Evolutionary conservation across 2,329 filamentous ascomycete species (phyloP).

Genomic region (Aspergillus sp.): DNA sequence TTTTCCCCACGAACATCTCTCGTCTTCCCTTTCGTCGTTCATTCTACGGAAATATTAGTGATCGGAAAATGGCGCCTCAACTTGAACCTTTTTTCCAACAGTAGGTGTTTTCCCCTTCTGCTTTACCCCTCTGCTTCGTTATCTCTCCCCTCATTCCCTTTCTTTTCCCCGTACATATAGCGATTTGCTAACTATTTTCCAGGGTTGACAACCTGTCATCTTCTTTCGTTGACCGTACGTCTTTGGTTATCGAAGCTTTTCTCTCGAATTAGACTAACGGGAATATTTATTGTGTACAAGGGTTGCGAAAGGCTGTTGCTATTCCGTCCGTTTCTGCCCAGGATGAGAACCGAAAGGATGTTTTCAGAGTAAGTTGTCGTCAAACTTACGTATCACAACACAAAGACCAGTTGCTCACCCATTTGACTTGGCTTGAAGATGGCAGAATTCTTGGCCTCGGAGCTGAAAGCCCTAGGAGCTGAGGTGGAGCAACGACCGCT

Average conservation of each 20-base stretch:
- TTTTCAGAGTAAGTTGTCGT: slow-evolving; percentile 65
- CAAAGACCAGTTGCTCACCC: slow-evolving; percentile 1
- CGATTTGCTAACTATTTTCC: not conserved
- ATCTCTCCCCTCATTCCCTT: not conserved
- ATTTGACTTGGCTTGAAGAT: slow-evolving; percentile 53
- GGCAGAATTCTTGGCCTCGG: slow-evolving; percentile 83
- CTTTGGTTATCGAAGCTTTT: not conserved
- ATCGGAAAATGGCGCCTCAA: slow-evolving; percentile 78
- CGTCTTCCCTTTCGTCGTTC: slow-evolving; percentile 29
- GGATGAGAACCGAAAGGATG: slow-evolving; percentile 82
- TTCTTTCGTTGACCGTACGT: slow-evolving; percentile 77
- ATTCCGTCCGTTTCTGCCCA: slow-evolving; percentile 96
- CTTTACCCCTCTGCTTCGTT: not conserved
- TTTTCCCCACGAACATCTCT: slow-evolving; percentile 7
- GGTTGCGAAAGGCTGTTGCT: slow-evolving; percentile 82
- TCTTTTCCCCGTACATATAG: not conserved
- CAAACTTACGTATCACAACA: not conserved
- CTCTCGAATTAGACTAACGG: slow-evolving; percentile 6
- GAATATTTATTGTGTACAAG: slow-evolving; percentile 26
- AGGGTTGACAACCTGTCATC: slow-evolving; percentile 73
- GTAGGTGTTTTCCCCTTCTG: slow-evolving; percentile 34
- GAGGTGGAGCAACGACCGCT: slow-evolving; percentile 82
- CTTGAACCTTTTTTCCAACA: slow-evolving; percentile 91
- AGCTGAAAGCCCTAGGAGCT: slow-evolving; percentile 82
- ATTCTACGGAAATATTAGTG: slow-evolving; percentile 47